A percentile compares a stretch with the other conserved stretches of the same genome.
phyloP scores from a whole-genome alignment of 1,284 basidiomycete genomes.

The Ustilago tritici region DNA sequence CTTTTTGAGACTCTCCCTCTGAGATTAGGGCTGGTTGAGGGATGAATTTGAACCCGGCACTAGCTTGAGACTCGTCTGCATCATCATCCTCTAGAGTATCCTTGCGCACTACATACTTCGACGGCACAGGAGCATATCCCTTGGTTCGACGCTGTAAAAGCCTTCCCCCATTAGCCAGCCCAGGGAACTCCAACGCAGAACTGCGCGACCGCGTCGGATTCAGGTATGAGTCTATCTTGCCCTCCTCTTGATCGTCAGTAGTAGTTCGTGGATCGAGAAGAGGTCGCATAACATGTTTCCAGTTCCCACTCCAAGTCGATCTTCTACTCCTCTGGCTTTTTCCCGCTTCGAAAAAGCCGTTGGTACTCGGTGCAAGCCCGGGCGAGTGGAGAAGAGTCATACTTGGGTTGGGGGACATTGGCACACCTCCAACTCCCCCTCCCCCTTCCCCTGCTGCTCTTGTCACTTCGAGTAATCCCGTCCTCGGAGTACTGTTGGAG shows the following conservation, averaged over 20 bases:
- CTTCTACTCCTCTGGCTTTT: slow-evolving; percentile 7
- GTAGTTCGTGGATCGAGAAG: slow-evolving; percentile 22
- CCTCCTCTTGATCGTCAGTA: slow-evolving; percentile 2
- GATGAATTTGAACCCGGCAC: slow-evolving; percentile 25
- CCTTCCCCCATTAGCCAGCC: background rate
- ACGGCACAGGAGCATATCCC: background rate
- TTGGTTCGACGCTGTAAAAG: slow-evolving; percentile 14
- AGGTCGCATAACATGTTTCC: slow-evolving; percentile 59
- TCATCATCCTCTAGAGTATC: background rate
- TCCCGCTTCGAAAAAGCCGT: background rate
- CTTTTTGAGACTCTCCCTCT: slow-evolving; percentile 25
- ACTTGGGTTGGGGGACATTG: slow-evolving; percentile 45
- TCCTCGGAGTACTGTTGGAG: background rate
- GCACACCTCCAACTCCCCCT: slow-evolving; percentile 10
- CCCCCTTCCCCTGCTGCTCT: background rate
- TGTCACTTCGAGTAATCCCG: background rate
- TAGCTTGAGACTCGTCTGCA: background rate
- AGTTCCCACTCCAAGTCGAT: slow-evolving; percentile 56
- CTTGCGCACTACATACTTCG: background rate
- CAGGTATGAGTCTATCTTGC: background rate
- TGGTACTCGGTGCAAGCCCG: slow-evolving; percentile 1
- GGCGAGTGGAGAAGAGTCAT: slow-evolving; percentile 55
- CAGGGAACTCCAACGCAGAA: slow-evolving; percentile 24
- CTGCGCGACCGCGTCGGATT: slow-evolving; percentile 1
- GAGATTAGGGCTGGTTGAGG: slow-evolving; percentile 23